These are phyloP conservation scores for Claviceps africana DNA, from an alignment of 2,329 filamentous ascomycete genomes.

Conservation along the genomic window DNA sequence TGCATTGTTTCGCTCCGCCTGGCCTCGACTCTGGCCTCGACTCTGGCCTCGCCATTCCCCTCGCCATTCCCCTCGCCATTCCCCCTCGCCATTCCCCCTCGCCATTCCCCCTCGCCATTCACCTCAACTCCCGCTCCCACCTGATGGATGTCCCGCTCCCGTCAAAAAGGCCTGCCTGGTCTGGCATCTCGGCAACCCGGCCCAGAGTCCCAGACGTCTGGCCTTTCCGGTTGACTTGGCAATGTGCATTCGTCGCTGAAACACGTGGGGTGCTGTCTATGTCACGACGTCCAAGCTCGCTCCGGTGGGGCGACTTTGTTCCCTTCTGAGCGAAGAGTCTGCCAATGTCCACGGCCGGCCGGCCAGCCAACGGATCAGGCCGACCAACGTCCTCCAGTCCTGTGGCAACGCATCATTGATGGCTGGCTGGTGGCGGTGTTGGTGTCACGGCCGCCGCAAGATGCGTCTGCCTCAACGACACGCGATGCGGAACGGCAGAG, in stretches of 20 bases:
- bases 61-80: background rate
- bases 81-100: background rate
- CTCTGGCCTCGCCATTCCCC: background rate
- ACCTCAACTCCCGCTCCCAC: background rate
- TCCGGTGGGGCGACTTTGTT: background rate
- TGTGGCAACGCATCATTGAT: background rate
- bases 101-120: background rate
- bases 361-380: background rate
- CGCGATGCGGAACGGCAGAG: background rate
- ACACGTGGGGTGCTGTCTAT: constrained; percentile 8
- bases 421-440: background rate
- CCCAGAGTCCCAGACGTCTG: background rate
- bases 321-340: background rate
- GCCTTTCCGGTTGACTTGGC: constrained; percentile 11
- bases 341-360: background rate
- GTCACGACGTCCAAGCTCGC: background rate
- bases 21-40: background rate
- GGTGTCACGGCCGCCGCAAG: background rate
- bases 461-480: background rate
- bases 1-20: background rate
- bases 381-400: background rate
- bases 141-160: background rate
- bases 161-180: background rate
- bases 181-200: background rate
- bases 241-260: constrained; percentile 13